A percentile compares a stretch with the other conserved stretches of the same genome.
Evolutionary conservation across 2,329 filamentous ascomycete species (phyloP).

Genomic region (Remersonia thermophila): DNA sequence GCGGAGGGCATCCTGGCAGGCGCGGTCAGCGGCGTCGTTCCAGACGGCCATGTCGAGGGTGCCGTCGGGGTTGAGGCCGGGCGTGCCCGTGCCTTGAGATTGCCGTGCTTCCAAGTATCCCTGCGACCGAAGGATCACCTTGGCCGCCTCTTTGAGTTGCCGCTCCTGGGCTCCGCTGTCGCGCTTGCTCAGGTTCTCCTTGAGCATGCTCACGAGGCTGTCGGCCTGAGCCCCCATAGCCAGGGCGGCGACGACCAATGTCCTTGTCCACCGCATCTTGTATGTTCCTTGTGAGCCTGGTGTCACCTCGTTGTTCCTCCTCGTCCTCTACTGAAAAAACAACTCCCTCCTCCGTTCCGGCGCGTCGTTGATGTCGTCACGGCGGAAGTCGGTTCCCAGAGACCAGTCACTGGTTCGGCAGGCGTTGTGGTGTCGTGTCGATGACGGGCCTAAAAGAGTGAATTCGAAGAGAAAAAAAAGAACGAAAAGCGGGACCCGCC

Average conservation of each 20-base stretch:
- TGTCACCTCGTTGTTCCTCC: constrained; percentile 9
- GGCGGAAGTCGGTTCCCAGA: no score
- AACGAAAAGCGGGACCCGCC: no score
- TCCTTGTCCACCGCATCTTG: constrained; percentile 27
- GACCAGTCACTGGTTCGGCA: no score
- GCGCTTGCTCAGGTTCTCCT: constrained; percentile 15
- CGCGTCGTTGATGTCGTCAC: no score
- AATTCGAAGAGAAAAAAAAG: no score
- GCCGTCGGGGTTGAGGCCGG: constrained; percentile 30
- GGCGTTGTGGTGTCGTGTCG: no score
- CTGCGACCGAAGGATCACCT: constrained; percentile 10
- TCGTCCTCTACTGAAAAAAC: constrained; percentile 5
- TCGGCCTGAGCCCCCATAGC: constrained; percentile 24
- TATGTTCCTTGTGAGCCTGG: no score
- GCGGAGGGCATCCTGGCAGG: constrained; percentile 46
- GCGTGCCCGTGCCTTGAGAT: constrained; percentile 19
- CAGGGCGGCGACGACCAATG: constrained; percentile 25
- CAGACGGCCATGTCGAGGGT: constrained; percentile 43
- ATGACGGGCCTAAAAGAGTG: no score
- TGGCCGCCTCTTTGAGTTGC: constrained; percentile 20
- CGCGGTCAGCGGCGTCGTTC: constrained; percentile 41
- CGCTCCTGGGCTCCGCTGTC: constrained; percentile 18
- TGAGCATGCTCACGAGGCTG: constrained; percentile 18
- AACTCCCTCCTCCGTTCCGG: no score
- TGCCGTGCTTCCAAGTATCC: constrained; percentile 15